Percentiles rank a stretch among this genome's conserved stretches.
Evolutionary conservation across 345 rosid genomes (phyloP).

Genomic region (Cardiospermum halicacabum): DNA sequence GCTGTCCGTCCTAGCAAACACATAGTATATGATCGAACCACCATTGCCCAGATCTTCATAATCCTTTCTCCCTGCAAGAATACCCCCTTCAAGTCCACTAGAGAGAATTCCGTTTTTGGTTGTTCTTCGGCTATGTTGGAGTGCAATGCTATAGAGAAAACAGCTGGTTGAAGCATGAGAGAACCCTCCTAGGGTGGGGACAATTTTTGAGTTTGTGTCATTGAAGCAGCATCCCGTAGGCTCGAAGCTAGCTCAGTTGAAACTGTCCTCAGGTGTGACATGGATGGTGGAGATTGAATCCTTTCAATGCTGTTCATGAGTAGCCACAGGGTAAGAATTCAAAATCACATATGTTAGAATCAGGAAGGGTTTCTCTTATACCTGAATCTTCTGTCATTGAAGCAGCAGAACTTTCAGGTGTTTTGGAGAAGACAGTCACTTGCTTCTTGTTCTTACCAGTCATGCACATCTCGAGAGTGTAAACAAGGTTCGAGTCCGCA

Average conservation of each 20-base stretch:
- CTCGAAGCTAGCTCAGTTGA: constrained; percentile 88
- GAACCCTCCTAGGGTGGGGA: constrained; percentile 52
- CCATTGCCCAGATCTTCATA: constrained; percentile 51
- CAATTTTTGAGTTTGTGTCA: constrained; percentile 32
- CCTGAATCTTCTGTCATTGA: constrained; percentile 57
- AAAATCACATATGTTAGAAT: constrained; percentile 66
- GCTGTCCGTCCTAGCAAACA: constrained; percentile 25
- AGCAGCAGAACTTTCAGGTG: constrained; percentile 39
- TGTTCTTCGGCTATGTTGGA: constrained; percentile 27
- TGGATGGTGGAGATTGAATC: constrained; percentile 74
- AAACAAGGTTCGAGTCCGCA: constrained; percentile 31
- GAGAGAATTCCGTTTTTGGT: constrained; percentile 16
- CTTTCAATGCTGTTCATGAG: constrained; percentile 72
- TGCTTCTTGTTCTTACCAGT: constrained; percentile 56
- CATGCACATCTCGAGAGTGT: constrained; percentile 87
- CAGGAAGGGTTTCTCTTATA: constrained; percentile 65
- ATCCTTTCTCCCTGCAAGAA: constrained; percentile 37
- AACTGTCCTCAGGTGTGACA: constrained; percentile 73
- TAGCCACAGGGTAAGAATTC: constrained; percentile 83
- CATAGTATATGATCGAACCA: constrained; percentile 53
- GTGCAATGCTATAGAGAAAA: constrained; percentile 63
- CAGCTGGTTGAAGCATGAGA: constrained; percentile 57
- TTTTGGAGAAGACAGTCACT: constrained; percentile 58
- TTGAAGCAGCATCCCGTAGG: constrained; percentile 51
- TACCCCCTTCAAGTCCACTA: constrained; percentile 38